Conservation (phyloP, 495 filamentous ascomycete genomes). For the Daldinia bambusicola region DNA sequence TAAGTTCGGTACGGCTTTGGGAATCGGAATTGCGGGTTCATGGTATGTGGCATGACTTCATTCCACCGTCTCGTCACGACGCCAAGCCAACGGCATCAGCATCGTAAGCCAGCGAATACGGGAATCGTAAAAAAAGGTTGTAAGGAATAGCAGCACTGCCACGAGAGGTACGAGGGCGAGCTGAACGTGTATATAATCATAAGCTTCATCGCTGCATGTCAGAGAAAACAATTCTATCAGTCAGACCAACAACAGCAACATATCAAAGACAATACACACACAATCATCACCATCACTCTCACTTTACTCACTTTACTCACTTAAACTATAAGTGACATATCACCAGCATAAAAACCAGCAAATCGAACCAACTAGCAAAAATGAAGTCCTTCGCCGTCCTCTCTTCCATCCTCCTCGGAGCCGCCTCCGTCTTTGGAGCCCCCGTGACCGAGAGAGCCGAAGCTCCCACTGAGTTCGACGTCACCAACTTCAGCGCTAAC, state of each 20-base stretch:
- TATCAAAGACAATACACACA: background rate
- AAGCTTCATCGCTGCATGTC: slow-evolving; percentile 1
- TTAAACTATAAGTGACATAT: background rate
- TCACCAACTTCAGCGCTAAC: slow-evolving; percentile 42
- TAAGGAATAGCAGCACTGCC: slow-evolving; percentile 16
- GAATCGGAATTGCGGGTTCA: slow-evolving; percentile 17
- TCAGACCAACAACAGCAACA: background rate
- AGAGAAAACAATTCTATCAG: slow-evolving; percentile 3
- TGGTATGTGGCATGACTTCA: slow-evolving; percentile 39
- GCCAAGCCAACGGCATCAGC: slow-evolving; percentile 9
- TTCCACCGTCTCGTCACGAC: slow-evolving; percentile 27
- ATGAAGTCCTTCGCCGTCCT: slow-evolving; percentile 45
- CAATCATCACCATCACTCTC: background rate
- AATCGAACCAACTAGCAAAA: slow-evolving; percentile 15
- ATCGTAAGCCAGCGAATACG: slow-evolving; percentile 26
- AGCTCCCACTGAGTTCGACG: slow-evolving; percentile 23
- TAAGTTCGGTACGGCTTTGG: slow-evolving; percentile 2
- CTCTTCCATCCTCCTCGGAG: slow-evolving; percentile 41
- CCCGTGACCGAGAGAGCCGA: slow-evolving; percentile 31
- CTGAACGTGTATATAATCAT: slow-evolving; percentile 15
- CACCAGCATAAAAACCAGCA: background rate
- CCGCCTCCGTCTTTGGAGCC: slow-evolving; percentile 32
- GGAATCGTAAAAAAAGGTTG: background rate
- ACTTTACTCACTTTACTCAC: slow-evolving; percentile 3
- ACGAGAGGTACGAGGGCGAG: slow-evolving; percentile 16